Conservation (phyloP, 495 filamentous ascomycete genomes). For the Xylaria acuta region DNA sequence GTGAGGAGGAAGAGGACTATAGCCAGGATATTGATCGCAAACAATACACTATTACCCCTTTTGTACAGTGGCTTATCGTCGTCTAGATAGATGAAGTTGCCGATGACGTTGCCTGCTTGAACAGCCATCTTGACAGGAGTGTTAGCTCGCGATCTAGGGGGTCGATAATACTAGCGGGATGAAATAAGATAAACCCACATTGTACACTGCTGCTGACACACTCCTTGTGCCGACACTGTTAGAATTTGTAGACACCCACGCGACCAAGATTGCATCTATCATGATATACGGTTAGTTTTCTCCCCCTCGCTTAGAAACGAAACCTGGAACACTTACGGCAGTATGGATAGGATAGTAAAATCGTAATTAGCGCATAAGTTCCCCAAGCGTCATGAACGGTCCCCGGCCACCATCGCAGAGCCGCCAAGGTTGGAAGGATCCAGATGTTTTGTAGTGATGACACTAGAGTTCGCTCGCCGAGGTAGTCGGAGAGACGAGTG, state of each 20-base stretch:
- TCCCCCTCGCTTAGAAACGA: neutral
- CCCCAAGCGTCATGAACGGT: constrained; percentile 52
- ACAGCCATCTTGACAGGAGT: constrained; percentile 60
- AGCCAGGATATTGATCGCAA: constrained; percentile 55
- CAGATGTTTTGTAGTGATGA: constrained; percentile 62
- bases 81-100: constrained; percentile 58
- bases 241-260: constrained; percentile 67
- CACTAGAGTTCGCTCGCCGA: constrained; percentile 64
- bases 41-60: constrained; percentile 67
- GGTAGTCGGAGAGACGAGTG: constrained; percentile 65
- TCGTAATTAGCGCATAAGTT: constrained; percentile 58
- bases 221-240: constrained; percentile 73
- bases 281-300: constrained; percentile 10
- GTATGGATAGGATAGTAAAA: constrained; percentile 56
- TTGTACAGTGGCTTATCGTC: constrained; percentile 69
- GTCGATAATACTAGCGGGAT: neutral
- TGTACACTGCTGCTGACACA: constrained; percentile 70
- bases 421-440: constrained; percentile 62
- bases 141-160: neutral
- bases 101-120: constrained; percentile 65
- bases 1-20: constrained; percentile 45
- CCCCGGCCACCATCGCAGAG: constrained; percentile 50
- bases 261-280: constrained; percentile 65
- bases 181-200: constrained; percentile 37
- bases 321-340: constrained; percentile 35